Evolutionary conservation across 2,329 filamentous ascomycete genomes (phyloP), one percentile per base, ranked within the genome.

Genomic region (Zymoseptoria ardabiliae): DNA sequence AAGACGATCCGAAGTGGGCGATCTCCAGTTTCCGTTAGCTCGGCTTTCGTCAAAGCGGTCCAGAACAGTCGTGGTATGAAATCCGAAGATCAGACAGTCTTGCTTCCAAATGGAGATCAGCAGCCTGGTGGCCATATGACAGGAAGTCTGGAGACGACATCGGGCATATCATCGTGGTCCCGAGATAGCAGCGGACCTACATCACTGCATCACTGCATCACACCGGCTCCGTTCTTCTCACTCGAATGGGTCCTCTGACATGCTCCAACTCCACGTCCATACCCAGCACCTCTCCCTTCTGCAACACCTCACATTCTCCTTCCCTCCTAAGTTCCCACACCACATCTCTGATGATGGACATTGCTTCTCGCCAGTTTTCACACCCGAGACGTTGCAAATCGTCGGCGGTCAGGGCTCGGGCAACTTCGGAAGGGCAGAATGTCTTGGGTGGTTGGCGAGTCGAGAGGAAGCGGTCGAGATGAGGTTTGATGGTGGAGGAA

Each of bases 371-470:
- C 80, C 80, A 82, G 5, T 69, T 65, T 6, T 58, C 58, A 25
- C 65, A 69, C 2, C 69, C 71, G 25, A 72, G 61, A 6, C 57
- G 56, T 6, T 59, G 49, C 28, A 82, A 68, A 28, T 82, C 78
- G 8, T 67, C 58, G 2, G 59, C 19, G 13, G 77, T 75, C 8
- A 81, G 67, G 0, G 77, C 74, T 23, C 80, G 73, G 1, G 79
- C 78, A 48, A 81, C 73, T 69, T 81, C 79, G 13, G 79, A 81
- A 3, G 79, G 80, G 64, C 80, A 82, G 61, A 81, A 77, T 0
- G 80, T 82, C 65, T 81, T 81, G 10, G 79, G 80, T n/a, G 71
- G 71, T 4, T 70, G 57, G 7, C 71, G 64, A 17, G 49, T 53
- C 17, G 55, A 58, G 28, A 70, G 57, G 59, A 70, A 66, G 57